Evolutionary conservation across 345 rosid species (phyloP).

Genomic region (Moringa oleifera): DNA sequence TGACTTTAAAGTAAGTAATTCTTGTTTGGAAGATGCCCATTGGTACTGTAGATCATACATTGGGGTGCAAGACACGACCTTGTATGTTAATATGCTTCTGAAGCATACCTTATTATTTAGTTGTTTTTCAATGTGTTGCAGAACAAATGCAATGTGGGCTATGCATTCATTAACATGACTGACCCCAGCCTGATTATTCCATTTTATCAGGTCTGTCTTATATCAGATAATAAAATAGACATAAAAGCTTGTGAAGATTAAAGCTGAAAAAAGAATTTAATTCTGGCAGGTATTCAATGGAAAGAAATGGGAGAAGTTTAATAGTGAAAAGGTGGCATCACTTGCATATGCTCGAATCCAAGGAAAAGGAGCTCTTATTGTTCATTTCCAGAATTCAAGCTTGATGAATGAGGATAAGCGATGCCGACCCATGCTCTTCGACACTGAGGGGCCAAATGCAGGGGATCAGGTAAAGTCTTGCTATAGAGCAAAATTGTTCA

Average conservation of each 20-base stretch:
- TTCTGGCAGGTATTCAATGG: conserved; percentile 72
- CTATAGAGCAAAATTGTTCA: too few relatives aligned
- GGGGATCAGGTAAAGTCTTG: conserved; percentile 62
- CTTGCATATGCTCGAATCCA: conserved; percentile 88
- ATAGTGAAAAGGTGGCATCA: conserved; percentile 84
- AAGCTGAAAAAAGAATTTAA: background rate
- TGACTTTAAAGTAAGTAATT: conserved; percentile 65
- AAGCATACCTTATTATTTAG: background rate
- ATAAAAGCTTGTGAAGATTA: background rate
- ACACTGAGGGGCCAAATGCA: conserved; percentile 83
- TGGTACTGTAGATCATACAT: background rate
- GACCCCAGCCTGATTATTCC: conserved; percentile 73
- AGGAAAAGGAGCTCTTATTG: conserved; percentile 80
- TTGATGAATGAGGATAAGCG: conserved; percentile 94
- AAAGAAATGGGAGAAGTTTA: conserved; percentile 89
- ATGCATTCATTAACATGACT: conserved; percentile 81
- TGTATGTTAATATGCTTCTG: background rate
- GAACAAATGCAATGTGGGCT: conserved; percentile 95
- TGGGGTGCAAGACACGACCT: background rate
- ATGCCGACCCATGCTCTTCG: conserved; percentile 83
- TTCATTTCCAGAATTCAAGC: conserved; percentile 89
- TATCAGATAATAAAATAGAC: background rate
- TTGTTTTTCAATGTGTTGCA: conserved; percentile 30
- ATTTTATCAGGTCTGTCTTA: conserved; percentile 48
- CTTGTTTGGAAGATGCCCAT: background rate